phyloP scores from a whole-genome alignment of 352 stramenopile genomes.

The Pythium dissotocum region DNA sequence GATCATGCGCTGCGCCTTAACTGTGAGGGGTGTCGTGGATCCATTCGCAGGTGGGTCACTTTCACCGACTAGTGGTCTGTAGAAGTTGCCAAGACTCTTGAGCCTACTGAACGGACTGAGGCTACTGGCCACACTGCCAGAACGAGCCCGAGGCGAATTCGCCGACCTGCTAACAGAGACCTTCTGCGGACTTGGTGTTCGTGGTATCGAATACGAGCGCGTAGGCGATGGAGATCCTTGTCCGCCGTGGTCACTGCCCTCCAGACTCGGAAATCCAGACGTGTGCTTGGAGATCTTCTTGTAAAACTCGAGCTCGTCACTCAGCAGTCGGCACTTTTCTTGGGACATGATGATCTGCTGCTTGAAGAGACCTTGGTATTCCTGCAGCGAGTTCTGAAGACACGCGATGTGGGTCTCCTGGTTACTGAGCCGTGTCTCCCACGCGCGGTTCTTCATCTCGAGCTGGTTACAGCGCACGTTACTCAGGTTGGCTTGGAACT shows the following conservation, averaged over 20 bases:
- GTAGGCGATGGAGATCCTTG: constrained; percentile 3
- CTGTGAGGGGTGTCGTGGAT: constrained; percentile 24
- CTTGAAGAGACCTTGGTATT: constrained; percentile 82
- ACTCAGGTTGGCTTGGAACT: constrained; percentile 64
- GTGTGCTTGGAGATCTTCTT: constrained; percentile 66
- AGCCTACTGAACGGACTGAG: constrained; percentile 21
- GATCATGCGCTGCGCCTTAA: constrained; percentile 41
- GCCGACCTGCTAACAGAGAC: not conserved
- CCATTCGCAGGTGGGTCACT: constrained; percentile 8
- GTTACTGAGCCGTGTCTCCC: constrained; percentile 67
- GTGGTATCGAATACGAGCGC: constrained; percentile 10
- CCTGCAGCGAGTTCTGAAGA: constrained; percentile 72
- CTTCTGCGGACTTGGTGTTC: constrained; percentile 19
- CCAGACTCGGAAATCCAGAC: constrained; percentile 19
- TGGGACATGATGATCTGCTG: constrained; percentile 84
- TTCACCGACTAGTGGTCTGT: constrained; percentile 11
- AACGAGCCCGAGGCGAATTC: not conserved
- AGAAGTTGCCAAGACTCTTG: constrained; percentile 21
- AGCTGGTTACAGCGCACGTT: constrained; percentile 63
- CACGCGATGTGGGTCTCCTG: constrained; percentile 75
- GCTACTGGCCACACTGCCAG: not conserved
- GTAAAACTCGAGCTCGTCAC: constrained; percentile 82
- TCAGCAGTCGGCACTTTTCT: constrained; percentile 72
- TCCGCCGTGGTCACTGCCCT: constrained; percentile 1
- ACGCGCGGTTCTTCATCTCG: constrained; percentile 70